These are phyloP conservation scores for Suhomyces yuchorum DNA, from an alignment of 1,139 yeast genomes.

Conservation along the genomic window DNA sequence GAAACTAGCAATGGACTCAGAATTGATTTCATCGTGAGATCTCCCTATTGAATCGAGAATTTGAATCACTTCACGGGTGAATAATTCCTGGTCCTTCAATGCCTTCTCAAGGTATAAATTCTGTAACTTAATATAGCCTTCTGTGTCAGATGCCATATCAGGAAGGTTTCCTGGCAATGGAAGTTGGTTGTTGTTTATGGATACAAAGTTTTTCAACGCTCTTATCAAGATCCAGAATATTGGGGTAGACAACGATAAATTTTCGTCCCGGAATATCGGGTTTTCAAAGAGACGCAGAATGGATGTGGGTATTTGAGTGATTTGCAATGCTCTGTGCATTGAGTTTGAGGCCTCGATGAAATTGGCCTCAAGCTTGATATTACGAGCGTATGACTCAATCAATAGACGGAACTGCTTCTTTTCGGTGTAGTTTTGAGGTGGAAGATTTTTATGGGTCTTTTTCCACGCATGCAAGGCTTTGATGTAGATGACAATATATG, in stretches of 20 bases:
- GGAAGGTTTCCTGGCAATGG: slow-evolving; percentile 81
- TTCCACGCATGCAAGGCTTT: slow-evolving; percentile 56
- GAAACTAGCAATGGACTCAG: slow-evolving; percentile 50
- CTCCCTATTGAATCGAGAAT: slow-evolving; percentile 28
- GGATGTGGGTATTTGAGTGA: slow-evolving; percentile 42
- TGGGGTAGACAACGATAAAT: slow-evolving; percentile 22
- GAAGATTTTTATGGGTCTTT: slow-evolving; percentile 25
- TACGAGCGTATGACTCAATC: slow-evolving; percentile 40
- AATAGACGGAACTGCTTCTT: slow-evolving; percentile 49
- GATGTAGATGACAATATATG: slow-evolving; percentile 67
- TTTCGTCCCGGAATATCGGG: slow-evolving; percentile 19
- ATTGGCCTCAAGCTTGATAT: slow-evolving; percentile 53
- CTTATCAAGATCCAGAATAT: slow-evolving; percentile 64
- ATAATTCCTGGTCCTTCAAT: slow-evolving; percentile 44
- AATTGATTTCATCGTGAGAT: slow-evolving; percentile 28
- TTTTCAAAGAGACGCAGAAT: slow-evolving; percentile 36
- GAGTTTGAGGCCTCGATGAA: slow-evolving; percentile 69
- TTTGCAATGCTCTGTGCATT: slow-evolving; percentile 53
- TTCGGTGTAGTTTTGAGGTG: slow-evolving; percentile 51
- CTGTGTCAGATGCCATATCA: slow-evolving; percentile 85
- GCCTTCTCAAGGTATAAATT: slow-evolving; percentile 62
- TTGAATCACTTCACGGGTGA: slow-evolving; percentile 36
- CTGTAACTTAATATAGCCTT: slow-evolving; percentile 60
- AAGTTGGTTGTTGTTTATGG: slow-evolving; percentile 38
- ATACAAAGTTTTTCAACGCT: slow-evolving; percentile 57